Evolutionary conservation across 352 stramenopile genomes (phyloP), one percentile per base, ranked within the genome.

Genomic region (Phytophthora sojae): DNA sequence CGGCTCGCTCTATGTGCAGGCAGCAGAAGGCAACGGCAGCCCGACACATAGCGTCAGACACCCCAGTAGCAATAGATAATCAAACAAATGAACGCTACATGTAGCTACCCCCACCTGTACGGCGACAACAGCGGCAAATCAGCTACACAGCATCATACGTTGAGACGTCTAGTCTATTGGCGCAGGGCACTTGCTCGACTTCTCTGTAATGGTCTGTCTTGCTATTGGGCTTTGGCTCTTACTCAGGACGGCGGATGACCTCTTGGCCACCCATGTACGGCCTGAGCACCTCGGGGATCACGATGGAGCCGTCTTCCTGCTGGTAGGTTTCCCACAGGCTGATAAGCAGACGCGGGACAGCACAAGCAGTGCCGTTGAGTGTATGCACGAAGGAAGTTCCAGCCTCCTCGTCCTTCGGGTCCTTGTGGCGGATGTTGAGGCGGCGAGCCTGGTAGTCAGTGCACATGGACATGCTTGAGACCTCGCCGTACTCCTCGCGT

Each of bases 381-480:
- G 90, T 97, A 79, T 97, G 90, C 52, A 94, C 89, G 59, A 96
- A 97, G 55, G 85, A 76, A 14, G 83, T 89, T 44, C 54, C 58
- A 30, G 55, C 37, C 15, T 73, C 54, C 39, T 92, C 73, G 17
- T 89, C 82, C 54, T 91, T 87, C 35, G 59, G 61, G 19, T 86
- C 69, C 58, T 89, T 90, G 74, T 97, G 91, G 57, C 90, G 88
- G 59, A 97, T 96, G 63, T 95, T 92, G 11, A 97, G 77, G 3
- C 90, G 83, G 7, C 91, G 83, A 47, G 88, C 82, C 70, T 97
- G 91, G 64, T 96, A 97, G 71, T 97, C 91, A 1, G 90, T 97
- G 83, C 91, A 97, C 79, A 95, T 96, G 65, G 86, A 95, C 57
- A 95, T 86, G 59, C 86, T 96, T 19, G 86, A 91, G 32, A 97